Percentiles rank a stretch among this genome's conserved stretches.
Conservation (phyloP, 2,329 filamentous ascomycete species). For the Annulohypoxylon truncatum region DNA sequence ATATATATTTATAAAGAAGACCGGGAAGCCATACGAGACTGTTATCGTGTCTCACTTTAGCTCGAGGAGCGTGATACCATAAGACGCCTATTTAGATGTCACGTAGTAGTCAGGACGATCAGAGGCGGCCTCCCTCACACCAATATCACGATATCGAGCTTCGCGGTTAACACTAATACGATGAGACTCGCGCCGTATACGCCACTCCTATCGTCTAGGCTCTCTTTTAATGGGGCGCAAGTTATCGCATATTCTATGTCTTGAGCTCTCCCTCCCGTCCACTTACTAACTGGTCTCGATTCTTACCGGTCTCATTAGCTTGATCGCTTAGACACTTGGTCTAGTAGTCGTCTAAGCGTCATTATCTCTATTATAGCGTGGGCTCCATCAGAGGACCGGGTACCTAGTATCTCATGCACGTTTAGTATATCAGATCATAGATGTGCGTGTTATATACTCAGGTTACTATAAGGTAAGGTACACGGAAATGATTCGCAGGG, state of each 20-base stretch:
- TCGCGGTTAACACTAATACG: conserved; percentile 13
- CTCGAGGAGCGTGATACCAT: conserved; percentile 4
- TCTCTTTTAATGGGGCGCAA: conserved; percentile 1
- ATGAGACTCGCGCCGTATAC: conserved; percentile 5
- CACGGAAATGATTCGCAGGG: background rate
- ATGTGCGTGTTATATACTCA: background rate
- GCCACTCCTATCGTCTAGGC: conserved; percentile 8
- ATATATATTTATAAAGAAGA: background rate
- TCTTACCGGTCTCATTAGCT: conserved; percentile 8
- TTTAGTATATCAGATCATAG: background rate
- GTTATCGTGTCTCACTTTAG: conserved; percentile 7
- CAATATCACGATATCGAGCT: conserved; percentile 1
- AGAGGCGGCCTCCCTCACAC: background rate
- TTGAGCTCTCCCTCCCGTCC: conserved; percentile 4
- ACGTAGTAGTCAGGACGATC: conserved; percentile 3
- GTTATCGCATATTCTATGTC: conserved; percentile 22
- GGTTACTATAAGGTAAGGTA: conserved; percentile 3
- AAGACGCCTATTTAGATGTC: conserved; percentile 4
- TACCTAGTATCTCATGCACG: background rate
- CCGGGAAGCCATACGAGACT: conserved; percentile 8
- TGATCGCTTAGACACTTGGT: conserved; percentile 14
- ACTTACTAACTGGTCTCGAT: conserved; percentile 14
- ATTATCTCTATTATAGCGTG: conserved; percentile 21
- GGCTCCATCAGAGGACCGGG: conserved; percentile 3
- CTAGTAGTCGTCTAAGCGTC: conserved; percentile 27